Base-by-base conservation (phyloP, 768 basidiomycete species). In the Kwoniella heveanensis region DNA sequence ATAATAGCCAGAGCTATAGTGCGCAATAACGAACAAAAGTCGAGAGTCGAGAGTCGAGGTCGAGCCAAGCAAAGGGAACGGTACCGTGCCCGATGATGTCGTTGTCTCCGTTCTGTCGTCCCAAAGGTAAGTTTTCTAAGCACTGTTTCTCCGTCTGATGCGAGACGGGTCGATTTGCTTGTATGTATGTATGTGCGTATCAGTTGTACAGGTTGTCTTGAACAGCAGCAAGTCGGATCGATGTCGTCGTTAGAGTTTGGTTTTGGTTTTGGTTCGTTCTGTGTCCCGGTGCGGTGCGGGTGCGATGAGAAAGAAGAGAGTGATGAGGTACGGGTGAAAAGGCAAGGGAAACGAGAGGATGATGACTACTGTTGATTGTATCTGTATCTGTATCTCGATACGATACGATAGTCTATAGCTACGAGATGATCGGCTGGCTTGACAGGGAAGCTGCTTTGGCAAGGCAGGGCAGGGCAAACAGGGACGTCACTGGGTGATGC, bases 161-260 rank as follows among this genome's bases (percentile, higher is more conserved):
- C n/a, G n/a, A 44, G 39, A 17, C 39, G 39, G 39, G 39, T 17
- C 19, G 39, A 44, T 8, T 10, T 7, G 10, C 19, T 10, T 13
- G 32, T 32, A 44, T 44, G 39, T 44, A 44, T 44, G 39, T 44
- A 44, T 17, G n/a, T n/a, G n/a, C n/a, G n/a, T n/a, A n/a, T n/a
- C n/a, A n/a, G n/a, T n/a, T n/a, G n/a, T n/a, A n/a, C n/a, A n/a
- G n/a, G n/a, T n/a, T n/a, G n/a, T 44, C 39, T 19, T 17, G 39
- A 44, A 17, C 15, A 10, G 5, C 32, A 32, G 32, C 10, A 44
- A 17, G 10, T 44, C 39, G 39, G 39, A 10, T 44, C 39, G 39
- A 44, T 44, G 39, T 44, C 15, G 39, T 17, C 19, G 39, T 44
- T 44, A 44, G 39, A 17, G 39, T 44, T 44, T 44, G 39, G 19